Evolutionary conservation across 495 filamentous ascomycete genomes (phyloP).

Genomic region (Penicillium chermesinum): DNA sequence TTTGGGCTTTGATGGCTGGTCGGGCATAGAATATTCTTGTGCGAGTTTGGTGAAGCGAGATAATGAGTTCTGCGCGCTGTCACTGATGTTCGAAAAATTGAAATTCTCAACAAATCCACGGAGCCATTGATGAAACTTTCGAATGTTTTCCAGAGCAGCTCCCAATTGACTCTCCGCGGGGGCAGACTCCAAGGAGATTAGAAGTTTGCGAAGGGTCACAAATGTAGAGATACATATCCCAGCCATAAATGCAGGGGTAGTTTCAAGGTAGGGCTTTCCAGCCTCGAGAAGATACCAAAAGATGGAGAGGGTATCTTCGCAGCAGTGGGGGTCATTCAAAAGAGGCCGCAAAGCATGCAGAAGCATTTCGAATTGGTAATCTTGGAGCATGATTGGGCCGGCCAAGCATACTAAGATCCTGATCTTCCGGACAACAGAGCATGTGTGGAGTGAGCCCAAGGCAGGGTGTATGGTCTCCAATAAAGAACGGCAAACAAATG

Average conservation of each 20-base stretch:
- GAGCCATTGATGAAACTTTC: slow-evolving; percentile 69
- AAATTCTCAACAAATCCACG: slow-evolving; percentile 54
- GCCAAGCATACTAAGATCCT: slow-evolving; percentile 75
- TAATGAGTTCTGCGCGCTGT: slow-evolving; percentile 51
- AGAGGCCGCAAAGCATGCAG: slow-evolving; percentile 75
- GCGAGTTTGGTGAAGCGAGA: slow-evolving; percentile 59
- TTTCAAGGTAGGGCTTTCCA: slow-evolving; percentile 59
- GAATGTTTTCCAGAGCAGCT: slow-evolving; percentile 60
- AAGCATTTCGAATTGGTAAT: slow-evolving; percentile 90
- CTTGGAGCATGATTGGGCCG: slow-evolving; percentile 60
- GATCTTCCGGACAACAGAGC: slow-evolving; percentile 79
- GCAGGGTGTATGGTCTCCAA: slow-evolving; percentile 81
- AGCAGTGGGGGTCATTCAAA: slow-evolving; percentile 74
- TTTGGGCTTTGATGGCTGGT: slow-evolving; percentile 54
- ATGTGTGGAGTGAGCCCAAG: slow-evolving; percentile 79
- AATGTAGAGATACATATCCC: slow-evolving; percentile 73
- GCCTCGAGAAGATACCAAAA: slow-evolving; percentile 75
- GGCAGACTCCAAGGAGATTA: slow-evolving; percentile 61
- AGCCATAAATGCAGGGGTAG: slow-evolving; percentile 67
- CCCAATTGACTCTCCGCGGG: slow-evolving; percentile 73
- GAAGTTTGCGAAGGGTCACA: slow-evolving; percentile 66
- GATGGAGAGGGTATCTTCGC: slow-evolving; percentile 87
- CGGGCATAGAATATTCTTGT: slow-evolving; percentile 49
- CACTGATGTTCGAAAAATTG: slow-evolving; percentile 43
- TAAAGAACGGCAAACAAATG: slow-evolving; percentile 70